Evolutionary conservation across 129 eudicot species (phyloP), one percentile per base, ranked within the genome.

Genomic region (Logfia minima): DNA sequence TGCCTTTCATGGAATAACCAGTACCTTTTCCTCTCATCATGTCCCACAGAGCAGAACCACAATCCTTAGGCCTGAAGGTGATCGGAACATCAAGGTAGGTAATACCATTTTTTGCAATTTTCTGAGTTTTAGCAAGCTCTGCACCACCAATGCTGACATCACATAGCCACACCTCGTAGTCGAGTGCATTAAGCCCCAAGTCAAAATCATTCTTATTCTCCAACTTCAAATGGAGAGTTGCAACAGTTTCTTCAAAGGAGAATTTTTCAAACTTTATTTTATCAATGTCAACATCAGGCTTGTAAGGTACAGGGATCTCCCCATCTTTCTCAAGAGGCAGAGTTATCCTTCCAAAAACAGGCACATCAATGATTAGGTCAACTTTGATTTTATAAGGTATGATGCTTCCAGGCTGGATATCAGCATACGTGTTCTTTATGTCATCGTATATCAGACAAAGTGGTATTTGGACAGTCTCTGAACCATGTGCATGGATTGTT

Each of bases 11-110:
- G 51, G 93, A 67, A 76, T 94, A 91, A 51, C 98, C 93, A n/a
- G 93, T 95, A 5, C 97, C 99, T 85, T 64, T 95, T 61, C 99
- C 99, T 84, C 99, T 89, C 8, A 95, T 91, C 99, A 95, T 95
- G 59, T 95, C 97, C 99, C 99, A 95, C 68, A 95, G 75, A 66
- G 97, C 99, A 52, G 99, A 95, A 3, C 99, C 99, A 61, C 86
- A 91, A 28, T 95, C 99, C 80, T 95, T 95, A 1, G 99, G 99
- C 90, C 94, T 95, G 68, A 95, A 95, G 52, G 96, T 95, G 76
- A 95, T 87, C 4, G 99, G 99, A 75, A 95, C 29, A 65, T 95
- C 93, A 73, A 95, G 79, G 37, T 82, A 82, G 13, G 79, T 84
- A 22, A 89, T 84, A 8, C 92, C 99, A 68, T 85, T 86, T 71